Evolutionary conservation across 2,329 filamentous ascomycete genomes (phyloP).

Genomic region (Paracorniculantispora psalliotae): DNA sequence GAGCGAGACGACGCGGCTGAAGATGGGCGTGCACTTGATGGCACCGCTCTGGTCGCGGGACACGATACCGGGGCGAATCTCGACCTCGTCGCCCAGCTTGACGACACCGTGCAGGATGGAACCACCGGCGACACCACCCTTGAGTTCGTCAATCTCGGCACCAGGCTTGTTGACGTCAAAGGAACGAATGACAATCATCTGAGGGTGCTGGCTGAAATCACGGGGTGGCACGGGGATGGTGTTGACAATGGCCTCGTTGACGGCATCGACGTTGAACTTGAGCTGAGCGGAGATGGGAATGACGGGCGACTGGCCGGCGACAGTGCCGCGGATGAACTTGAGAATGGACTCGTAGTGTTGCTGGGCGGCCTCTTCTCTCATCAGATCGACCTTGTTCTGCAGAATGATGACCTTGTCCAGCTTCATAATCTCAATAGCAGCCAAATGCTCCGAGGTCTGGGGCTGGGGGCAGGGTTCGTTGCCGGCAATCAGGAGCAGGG

Average conservation of each 20-base stretch:
- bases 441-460: slow-evolving; percentile 97
- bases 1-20: slow-evolving; percentile 87
- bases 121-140: slow-evolving; percentile 97
- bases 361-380: slow-evolving; percentile 90
- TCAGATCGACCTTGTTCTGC: slow-evolving; percentile 98
- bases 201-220: slow-evolving; percentile 86
- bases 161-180: slow-evolving; percentile 99
- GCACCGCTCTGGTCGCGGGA: slow-evolving; percentile 90
- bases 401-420: slow-evolving; percentile 99
- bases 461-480: slow-evolving; percentile 98
- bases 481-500: slow-evolving; percentile 89
- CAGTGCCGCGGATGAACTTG: slow-evolving; percentile 97
- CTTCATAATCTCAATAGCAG: slow-evolving; percentile 99
- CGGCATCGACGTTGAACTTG: slow-evolving; percentile 98
- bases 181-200: slow-evolving; percentile 99
- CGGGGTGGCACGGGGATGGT: slow-evolving; percentile 88
- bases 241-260: slow-evolving; percentile 93
- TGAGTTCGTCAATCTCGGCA: slow-evolving; percentile 96
- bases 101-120: slow-evolving; percentile 94
- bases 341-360: slow-evolving; percentile 95
- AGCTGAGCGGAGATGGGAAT: slow-evolving; percentile 97
- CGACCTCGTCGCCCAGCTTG: slow-evolving; percentile 96
- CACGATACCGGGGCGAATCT: slow-evolving; percentile 98
- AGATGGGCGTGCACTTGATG: slow-evolving; percentile 95
- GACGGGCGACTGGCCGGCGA: slow-evolving; percentile 89